Evolutionary conservation across 202 grass and related monocot genomes (phyloP), one percentile per base, ranked within the genome.

Genomic region (Tripidium arundinaceum): DNA sequence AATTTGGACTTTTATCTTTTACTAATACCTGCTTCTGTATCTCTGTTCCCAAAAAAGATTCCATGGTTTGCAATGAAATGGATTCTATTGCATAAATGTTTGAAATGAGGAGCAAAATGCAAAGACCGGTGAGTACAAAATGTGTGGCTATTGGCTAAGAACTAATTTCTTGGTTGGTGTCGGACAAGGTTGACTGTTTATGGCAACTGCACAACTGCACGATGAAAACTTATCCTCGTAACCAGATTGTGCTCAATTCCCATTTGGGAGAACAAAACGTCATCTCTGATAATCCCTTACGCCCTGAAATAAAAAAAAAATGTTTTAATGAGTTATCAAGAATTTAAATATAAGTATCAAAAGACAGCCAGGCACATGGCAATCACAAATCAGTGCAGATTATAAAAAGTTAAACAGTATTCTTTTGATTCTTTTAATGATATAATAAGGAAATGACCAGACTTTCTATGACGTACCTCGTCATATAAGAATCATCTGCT

Each of bases 401-500:
- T 37, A 24, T 7, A 16, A 10, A n/a, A 85, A 34, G 19, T 41
- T 24, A 38, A 49, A 70, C 1, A 25, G n/a, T 37, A 52, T 26
- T 46, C 0, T 70, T n/a, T n/a, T 38, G 21, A 52, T 26, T 46
- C 0, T 70, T 38, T 62, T 6, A 29, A 38, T 59, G 49, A 22
- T 33, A 68, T 24, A 74, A 75, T 21, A 71, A 38, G 13, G 0
- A 70, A 33, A 79, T 78, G 19, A 34, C 19, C 11, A 11, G 60
- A 64, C 22, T 76, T 49, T 21, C 19, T 21, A 77, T n/a, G 21
- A 66, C 31, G 39, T 78, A 86, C 95, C 95, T 91, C 8, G 90
- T 98, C 78, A 95, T 83, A 62, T 98, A 98, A 11, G 90, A 93
- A 84, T 95, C 96, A 78, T 98, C 96, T 19, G 61, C 87, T 18